Base-by-base conservation (phyloP, 306 rosid genomes). In the Hippophae gyantsensis region DNA sequence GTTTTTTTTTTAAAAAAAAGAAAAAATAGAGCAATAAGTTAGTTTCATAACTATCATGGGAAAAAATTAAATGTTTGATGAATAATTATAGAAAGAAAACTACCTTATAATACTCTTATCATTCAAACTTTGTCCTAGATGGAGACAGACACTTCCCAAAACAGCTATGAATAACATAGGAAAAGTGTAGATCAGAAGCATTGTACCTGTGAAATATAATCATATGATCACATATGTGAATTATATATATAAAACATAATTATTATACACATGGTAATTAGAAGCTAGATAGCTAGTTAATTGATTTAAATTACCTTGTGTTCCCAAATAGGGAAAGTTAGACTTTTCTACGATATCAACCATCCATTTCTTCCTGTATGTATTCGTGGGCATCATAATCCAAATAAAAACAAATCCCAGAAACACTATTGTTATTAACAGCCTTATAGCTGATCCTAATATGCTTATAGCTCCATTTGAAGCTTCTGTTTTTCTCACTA, bases 131-230 rank as follows among this genome's bases (percentile, higher is more conserved):
- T 58, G 74, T 45, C 73, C 72, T 60, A 82, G 18, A 67, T 87
- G 94, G 47, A 81, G 74, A 45, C 76, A 84, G 40, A 84, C 43
- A 65, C 95, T 81, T 13, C 94, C 90, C 76, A 79, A 51, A 58
- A 56, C 45, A 11, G 94, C 94, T 7, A 84, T 65, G 60, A 90
- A 60, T 48, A 90, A 56, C 14, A 85, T 48, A 45, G 97, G 90
- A 18, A 79, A 81, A 52, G 81, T 70, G 78, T 32, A 79, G 14
- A 81, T 40, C 50, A 90, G 52, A 62, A 84, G 65, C 0, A 6
- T 47, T 53, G 64, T 1, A 14, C 94, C 95, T 89, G 77, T 42
- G 42, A 18, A 18, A 18, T 18, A 18, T 18, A 18, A 18, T 18
- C 23, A 18, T 18, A 18, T 18, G 23, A 18, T 18, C 23, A 9